Evolutionary conservation across 495 filamentous ascomycete species (phyloP), one percentile per base, ranked within the genome.

Genomic region (Penicillium chermesinum): DNA sequence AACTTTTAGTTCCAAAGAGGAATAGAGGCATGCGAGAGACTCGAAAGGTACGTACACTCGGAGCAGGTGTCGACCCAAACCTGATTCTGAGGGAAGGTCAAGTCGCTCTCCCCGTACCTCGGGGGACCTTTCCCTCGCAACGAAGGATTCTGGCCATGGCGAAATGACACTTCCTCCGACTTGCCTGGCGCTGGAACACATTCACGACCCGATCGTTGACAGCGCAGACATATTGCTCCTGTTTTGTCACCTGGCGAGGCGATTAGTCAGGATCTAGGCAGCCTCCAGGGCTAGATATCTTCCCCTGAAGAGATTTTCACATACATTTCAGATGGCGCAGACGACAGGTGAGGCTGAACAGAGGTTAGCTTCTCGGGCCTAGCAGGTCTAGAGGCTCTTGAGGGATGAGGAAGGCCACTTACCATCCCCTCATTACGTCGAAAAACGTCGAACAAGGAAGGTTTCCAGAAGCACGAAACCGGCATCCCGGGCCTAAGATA

Each of bases 381-480:
- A 16, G 8, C 7, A n/a, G 15, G 17, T n/a, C n/a, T n/a, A n/a
- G n/a, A n/a, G n/a, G n/a, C n/a, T n/a, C n/a, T n/a, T n/a, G n/a
- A n/a, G 36, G 7, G 34, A 19, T 30, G 7, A 3, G 7, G 15
- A 13, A 12, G 8, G 19, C 40, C n/a, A 68, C 67, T 65, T 19
- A 72, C 69, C 69, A 72, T 67, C 69, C 69, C 67, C 69, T 72
- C 69, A 70, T 72, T 49, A 72, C 67, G 67, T 54, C 64, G 53
- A 34, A 53, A 45, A 19, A 39, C 37, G 34, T 47, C 27, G 38
- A 57, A 54, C 34, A 48, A 32, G 49, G 53, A 50, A 62, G 30
- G 46, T 49, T 59, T 62, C 58, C 56, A 59, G 56, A 54, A 62
- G 38, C 36, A 49, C 52, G 60, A 51, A 46, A 27, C 50, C 50